Evolutionary conservation across 2,329 filamentous ascomycete species (phyloP).

Genomic region (Monosporascus sp.): DNA sequence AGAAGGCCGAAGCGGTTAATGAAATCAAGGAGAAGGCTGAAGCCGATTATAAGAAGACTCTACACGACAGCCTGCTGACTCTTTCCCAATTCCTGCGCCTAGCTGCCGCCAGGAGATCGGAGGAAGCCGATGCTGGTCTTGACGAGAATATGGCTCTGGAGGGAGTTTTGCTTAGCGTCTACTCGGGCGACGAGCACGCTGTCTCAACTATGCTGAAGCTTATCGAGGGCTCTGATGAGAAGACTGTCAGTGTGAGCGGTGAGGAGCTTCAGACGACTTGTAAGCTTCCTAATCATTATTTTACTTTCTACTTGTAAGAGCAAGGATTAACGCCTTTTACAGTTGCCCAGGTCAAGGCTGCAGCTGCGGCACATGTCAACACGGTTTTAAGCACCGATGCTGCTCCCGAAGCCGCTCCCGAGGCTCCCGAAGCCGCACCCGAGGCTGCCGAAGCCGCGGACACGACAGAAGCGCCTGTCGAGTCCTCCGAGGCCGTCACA

Average conservation of each 20-base stretch:
- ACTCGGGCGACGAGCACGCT: slow-evolving; percentile 69
- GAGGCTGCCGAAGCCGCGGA: slow-evolving; percentile 29
- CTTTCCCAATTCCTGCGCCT: slow-evolving; percentile 77
- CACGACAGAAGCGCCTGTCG: slow-evolving; percentile 26
- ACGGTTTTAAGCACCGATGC: slow-evolving; percentile 26
- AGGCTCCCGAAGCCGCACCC: slow-evolving; percentile 26
- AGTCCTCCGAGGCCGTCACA: slow-evolving; percentile 26
- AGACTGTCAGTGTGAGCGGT: slow-evolving; percentile 58
- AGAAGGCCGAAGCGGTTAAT: slow-evolving; percentile 47
- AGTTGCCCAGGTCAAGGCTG: slow-evolving; percentile 57
- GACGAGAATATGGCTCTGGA: slow-evolving; percentile 79
- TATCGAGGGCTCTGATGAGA: slow-evolving; percentile 65
- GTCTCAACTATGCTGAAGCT: slow-evolving; percentile 73
- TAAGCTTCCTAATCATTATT: slow-evolving; percentile 36
- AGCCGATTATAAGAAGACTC: slow-evolving; percentile 47
- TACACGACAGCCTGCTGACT: slow-evolving; percentile 61
- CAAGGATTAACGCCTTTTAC: slow-evolving; percentile 12
- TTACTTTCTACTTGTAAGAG: slow-evolving; percentile 3
- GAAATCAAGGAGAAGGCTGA: slow-evolving; percentile 51
- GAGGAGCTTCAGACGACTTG: slow-evolving; percentile 65
- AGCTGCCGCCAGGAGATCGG: slow-evolving; percentile 68
- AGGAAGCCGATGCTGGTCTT: slow-evolving; percentile 57
- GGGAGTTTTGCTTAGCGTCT: slow-evolving; percentile 71
- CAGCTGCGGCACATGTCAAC: slow-evolving; percentile 44
- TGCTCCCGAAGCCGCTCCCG: slow-evolving; percentile 26